Conservation (phyloP, 495 filamentous ascomycete genomes). For the Aspergillus nidulans region DNA sequence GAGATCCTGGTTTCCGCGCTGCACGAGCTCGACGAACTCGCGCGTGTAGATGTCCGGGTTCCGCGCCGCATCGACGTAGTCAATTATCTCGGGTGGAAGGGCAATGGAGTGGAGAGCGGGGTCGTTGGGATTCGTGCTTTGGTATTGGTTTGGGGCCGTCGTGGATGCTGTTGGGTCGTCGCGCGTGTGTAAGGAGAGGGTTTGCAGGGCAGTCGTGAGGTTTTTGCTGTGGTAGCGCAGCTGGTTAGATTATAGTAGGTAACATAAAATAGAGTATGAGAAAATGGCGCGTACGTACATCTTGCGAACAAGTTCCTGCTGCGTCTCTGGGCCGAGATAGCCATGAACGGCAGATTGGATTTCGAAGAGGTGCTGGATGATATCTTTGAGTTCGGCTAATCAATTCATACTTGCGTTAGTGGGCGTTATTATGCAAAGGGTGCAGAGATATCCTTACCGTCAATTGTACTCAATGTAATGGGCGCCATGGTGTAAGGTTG, state of each 20-base stretch:
- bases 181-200: slow-evolving; percentile 40
- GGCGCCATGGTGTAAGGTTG: slow-evolving; percentile 38
- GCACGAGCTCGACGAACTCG: slow-evolving; percentile 90
- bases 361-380: slow-evolving; percentile 86
- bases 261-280: background rate
- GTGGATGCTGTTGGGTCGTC: slow-evolving; percentile 26
- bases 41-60: slow-evolving; percentile 99
- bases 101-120: slow-evolving; percentile 44
- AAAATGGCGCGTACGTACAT: slow-evolving; percentile 45
- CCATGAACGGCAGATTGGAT: slow-evolving; percentile 72
- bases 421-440: background rate
- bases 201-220: slow-evolving; percentile 37
- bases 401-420: slow-evolving; percentile 4
- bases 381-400: slow-evolving; percentile 43
- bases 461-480: slow-evolving; percentile 42
- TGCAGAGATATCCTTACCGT: slow-evolving; percentile 35
- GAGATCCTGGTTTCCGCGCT: slow-evolving; percentile 76
- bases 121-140: slow-evolving; percentile 34
- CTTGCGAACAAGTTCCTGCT: slow-evolving; percentile 56
- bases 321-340: slow-evolving; percentile 57
- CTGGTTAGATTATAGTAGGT: no score
- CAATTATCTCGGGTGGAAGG: slow-evolving; percentile 84
- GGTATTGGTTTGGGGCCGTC: slow-evolving; percentile 18
- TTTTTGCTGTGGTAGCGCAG: slow-evolving; percentile 30
- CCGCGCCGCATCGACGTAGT: slow-evolving; percentile 87